Conservation (phyloP, 2,329 filamentous ascomycete species). For the Alternaria arbusti region DNA sequence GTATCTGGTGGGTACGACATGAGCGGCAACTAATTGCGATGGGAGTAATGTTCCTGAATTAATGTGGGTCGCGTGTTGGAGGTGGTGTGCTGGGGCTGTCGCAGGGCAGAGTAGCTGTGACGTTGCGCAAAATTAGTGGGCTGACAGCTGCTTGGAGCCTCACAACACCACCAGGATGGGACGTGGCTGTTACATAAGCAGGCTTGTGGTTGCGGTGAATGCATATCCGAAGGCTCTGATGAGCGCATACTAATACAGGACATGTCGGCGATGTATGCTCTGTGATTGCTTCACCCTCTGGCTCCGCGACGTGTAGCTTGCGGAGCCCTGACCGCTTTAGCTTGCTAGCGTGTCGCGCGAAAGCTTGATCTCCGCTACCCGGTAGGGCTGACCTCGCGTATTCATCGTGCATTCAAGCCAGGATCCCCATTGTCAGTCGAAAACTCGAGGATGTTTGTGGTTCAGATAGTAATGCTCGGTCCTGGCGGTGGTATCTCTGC, state of each 20-base stretch:
- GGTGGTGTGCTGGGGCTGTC: constrained; percentile 21
- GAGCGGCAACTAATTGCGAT: constrained; percentile 13
- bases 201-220: not conserved
- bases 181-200: constrained; percentile 13
- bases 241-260: not conserved
- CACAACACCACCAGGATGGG: constrained; percentile 1
- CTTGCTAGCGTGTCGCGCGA: constrained; percentile 31
- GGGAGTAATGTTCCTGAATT: constrained; percentile 15
- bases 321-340: constrained; percentile 15
- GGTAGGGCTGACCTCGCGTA: constrained; percentile 12
- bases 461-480: not conserved
- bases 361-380: constrained; percentile 41
- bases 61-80: constrained; percentile 35
- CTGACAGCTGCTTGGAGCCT: constrained; percentile 25
- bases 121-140: constrained; percentile 35
- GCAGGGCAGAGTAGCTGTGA: constrained; percentile 30
- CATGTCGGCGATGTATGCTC: constrained; percentile 12
- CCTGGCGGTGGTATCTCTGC: not conserved
- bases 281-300: constrained; percentile 16
- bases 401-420: not conserved
- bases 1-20: constrained; percentile 39
- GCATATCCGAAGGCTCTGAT: not conserved
- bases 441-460: not conserved
- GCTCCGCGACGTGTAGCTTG: constrained; percentile 14
- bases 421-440: not conserved